Evolutionary conservation across 1,284 basidiomycete species (phyloP).

Genomic region (Mycena sp.): DNA sequence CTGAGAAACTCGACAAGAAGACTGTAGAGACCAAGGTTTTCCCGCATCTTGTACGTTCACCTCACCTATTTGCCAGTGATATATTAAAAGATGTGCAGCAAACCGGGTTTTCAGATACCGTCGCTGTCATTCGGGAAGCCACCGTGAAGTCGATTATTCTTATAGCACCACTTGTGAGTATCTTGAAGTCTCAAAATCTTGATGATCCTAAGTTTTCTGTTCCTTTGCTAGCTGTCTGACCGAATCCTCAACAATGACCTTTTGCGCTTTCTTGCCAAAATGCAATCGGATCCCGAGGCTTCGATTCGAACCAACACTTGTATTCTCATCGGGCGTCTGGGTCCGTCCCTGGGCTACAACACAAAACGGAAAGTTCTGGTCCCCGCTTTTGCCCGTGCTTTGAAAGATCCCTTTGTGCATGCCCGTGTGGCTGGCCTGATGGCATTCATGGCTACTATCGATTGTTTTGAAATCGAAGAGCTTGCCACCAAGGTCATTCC

Average conservation of each 20-base stretch:
- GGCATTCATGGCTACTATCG: constrained; percentile 95
- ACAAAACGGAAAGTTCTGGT: constrained; percentile 97
- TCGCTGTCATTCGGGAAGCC: constrained; percentile 93
- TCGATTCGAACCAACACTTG: constrained; percentile 98
- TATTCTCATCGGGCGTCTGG: constrained; percentile 93
- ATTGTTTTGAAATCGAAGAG: constrained; percentile 90
- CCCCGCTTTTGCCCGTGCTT: constrained; percentile 90
- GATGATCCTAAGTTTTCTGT: background rate
- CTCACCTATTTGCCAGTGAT: background rate
- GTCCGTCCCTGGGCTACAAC: constrained; percentile 84
- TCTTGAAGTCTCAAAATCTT: background rate
- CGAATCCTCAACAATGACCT: constrained; percentile 97
- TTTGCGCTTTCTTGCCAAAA: constrained; percentile 90
- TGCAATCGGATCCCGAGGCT: constrained; percentile 92
- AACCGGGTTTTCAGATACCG: constrained; percentile 96
- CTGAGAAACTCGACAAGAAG: constrained; percentile 88
- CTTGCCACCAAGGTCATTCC: constrained; percentile 92
- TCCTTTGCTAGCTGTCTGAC: constrained; percentile 74
- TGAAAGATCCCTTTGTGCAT: constrained; percentile 94
- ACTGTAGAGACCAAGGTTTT: constrained; percentile 90
- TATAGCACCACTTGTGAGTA: constrained; percentile 81
- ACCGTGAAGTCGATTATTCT: constrained; percentile 91
- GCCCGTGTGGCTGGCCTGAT: constrained; percentile 94
- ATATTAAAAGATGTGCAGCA: constrained; percentile 57
- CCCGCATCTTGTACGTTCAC: constrained; percentile 83